Percentiles rank a stretch among this genome's conserved stretches.
These are phyloP conservation scores for Davidsoniella virescens DNA, from an alignment of 2,329 filamentous ascomycete species.

Conservation along the genomic window DNA sequence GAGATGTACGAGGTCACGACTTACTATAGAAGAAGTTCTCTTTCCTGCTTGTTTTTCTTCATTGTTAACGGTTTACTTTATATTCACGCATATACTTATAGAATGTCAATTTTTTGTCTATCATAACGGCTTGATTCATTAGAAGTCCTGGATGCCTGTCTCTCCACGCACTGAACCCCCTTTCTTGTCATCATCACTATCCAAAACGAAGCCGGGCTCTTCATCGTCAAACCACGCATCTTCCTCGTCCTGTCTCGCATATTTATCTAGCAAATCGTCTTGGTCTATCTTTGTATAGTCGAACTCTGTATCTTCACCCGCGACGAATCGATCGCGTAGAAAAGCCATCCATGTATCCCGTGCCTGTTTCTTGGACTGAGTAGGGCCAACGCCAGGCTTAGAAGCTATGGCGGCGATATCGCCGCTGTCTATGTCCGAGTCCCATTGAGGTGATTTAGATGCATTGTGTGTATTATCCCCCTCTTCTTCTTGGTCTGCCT, in stretches of 20 bases:
- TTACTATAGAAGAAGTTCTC: neutral
- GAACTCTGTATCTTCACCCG: conserved; percentile 61
- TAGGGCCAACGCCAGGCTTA: neutral
- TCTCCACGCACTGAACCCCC: conserved; percentile 30
- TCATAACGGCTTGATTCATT: conserved; percentile 15
- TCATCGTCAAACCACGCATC: conserved; percentile 71
- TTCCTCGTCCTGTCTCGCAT: conserved; percentile 41
- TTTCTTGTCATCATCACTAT: conserved; percentile 21
- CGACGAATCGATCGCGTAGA: conserved; percentile 58
- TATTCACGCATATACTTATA: neutral
- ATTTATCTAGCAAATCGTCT: conserved; percentile 50
- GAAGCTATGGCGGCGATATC: no score
- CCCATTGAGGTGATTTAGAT: no score
- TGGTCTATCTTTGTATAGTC: conserved; percentile 57
- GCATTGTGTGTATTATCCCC: no score
- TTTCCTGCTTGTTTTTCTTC: neutral
- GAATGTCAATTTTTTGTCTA: neutral
- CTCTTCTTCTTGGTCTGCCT: no score
- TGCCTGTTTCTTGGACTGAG: conserved; percentile 42
- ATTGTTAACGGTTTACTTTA: neutral
- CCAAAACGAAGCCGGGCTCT: conserved; percentile 48
- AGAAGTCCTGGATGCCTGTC: conserved; percentile 60
- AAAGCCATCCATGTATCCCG: conserved; percentile 52
- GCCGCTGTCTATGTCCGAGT: no score
- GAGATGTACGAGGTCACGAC: neutral